phyloP scores from a whole-genome alignment of 2,329 filamentous ascomycete genomes.

The Penicillium sp. region DNA sequence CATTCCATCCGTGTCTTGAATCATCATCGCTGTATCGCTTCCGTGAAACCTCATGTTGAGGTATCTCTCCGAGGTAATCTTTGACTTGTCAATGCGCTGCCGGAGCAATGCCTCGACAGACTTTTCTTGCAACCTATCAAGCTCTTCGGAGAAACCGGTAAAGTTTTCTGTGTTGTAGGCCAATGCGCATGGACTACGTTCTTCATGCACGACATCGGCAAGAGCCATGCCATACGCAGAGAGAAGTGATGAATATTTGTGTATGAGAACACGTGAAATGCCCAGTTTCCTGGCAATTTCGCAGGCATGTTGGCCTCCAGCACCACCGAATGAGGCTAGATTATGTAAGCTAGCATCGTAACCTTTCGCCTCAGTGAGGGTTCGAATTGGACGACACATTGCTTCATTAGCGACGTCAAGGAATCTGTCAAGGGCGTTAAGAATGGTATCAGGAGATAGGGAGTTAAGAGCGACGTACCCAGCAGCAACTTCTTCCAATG shows the following conservation, averaged over 20 bases:
- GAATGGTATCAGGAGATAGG: too few species aligned
- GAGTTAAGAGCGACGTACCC: background rate
- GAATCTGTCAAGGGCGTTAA: slow-evolving; percentile 46
- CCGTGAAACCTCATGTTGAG: slow-evolving; percentile 1
- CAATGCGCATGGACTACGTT: background rate
- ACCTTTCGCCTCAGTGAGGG: slow-evolving; percentile 54
- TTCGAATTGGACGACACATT: slow-evolving; percentile 83
- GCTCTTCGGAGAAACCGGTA: background rate
- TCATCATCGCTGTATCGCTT: background rate
- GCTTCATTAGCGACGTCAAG: slow-evolving; percentile 86
- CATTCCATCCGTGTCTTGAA: background rate
- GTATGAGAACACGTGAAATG: slow-evolving; percentile 79
- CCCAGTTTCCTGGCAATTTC: slow-evolving; percentile 83
- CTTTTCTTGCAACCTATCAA: background rate
- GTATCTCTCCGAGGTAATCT: slow-evolving; percentile 1
- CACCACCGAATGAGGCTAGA: background rate
- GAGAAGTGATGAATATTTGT: slow-evolving; percentile 71
- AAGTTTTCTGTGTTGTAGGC: background rate
- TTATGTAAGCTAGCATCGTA: background rate
- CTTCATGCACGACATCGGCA: background rate
- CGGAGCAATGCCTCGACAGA: background rate
- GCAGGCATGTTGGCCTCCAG: slow-evolving; percentile 75
- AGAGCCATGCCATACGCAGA: background rate
- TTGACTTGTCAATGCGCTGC: background rate
- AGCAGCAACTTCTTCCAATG: background rate